Base-by-base conservation (phyloP, 768 basidiomycete genomes). In the Collybiopsis confluens region DNA sequence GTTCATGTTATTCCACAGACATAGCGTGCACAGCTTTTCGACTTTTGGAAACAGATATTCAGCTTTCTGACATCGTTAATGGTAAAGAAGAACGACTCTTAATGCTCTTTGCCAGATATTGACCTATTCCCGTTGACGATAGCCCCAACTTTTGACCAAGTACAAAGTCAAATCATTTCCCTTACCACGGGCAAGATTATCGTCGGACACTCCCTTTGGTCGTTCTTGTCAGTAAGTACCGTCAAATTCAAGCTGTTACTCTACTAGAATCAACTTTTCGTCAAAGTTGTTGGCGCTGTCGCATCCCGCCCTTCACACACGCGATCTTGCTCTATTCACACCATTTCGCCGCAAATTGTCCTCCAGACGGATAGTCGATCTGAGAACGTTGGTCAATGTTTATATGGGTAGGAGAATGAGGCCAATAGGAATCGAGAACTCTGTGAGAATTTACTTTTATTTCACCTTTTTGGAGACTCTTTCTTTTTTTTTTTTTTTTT, bases 191-290 rank as follows among this genome's bases (percentile, higher is more conserved):
- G 70, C 54, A 81, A 78, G 58, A 73, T 82, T 16, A 62, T 83
- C 24, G 71, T 83, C n/a, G 81, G 82, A n/a, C 75, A 83, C 59
- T 66, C 70, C 28, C 62, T 82, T 18, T 82, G 80, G 80, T 67
- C 71, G 38, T 75, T 79, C 57, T 64, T 82, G 55, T 80, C 80
- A 45, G 81, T 79, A 59, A 45, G 73, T 66, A 45, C 45, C 42
- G n/a, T 47, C 16, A n/a, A 51, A 38, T 55, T 40, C 3, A 16
- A 48, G 11, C 9, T 18, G 21, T 18, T 4, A 30, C 7, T 24
- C 21, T 42, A 16, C n/a, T 16, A 18, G 45, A 46, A 10, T 48
- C 18, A 8, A 43, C 15, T 7, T 8, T 43, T 43, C 15, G 9
- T 43, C 43, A 26, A 21, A 83, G 80, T 73, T 80, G 13, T 61